phyloP scores from a whole-genome alignment of 352 stramenopile genomes.

The Aphanomyces stellatus region DNA sequence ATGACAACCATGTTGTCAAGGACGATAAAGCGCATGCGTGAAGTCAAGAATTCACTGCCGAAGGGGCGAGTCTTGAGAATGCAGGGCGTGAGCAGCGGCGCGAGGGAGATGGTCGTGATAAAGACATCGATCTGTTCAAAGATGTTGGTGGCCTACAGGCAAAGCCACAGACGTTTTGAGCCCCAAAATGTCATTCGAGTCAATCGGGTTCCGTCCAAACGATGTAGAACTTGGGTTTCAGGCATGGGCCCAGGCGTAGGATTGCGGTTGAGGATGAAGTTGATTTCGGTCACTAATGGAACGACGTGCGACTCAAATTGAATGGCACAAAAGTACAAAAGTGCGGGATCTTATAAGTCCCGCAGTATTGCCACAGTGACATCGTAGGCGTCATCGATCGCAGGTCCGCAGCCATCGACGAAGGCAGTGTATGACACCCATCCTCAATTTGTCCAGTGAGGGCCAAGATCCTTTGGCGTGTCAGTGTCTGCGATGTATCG shows the following conservation, averaged over 20 bases:
- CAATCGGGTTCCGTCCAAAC: conserved; percentile 51
- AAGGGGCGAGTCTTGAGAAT: conserved; percentile 29
- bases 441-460: conserved; percentile 48
- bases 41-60: conserved; percentile 40
- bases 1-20: conserved; percentile 85
- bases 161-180: conserved; percentile 76
- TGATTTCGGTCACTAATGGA: conserved; percentile 77
- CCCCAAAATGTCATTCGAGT: conserved; percentile 77
- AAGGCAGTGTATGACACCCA: conserved; percentile 75
- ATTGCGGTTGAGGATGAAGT: conserved; percentile 56
- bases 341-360: conserved; percentile 42
- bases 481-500: conserved; percentile 36
- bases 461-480: conserved; percentile 57
- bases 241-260: conserved; percentile 48
- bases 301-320: conserved; percentile 69
- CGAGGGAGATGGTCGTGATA: conserved; percentile 67
- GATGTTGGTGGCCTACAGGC: conserved; percentile 65
- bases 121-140: conserved; percentile 84
- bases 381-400: conserved; percentile 41
- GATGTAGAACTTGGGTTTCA: conserved; percentile 66
- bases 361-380: conserved; percentile 43
- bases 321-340: conserved; percentile 71
- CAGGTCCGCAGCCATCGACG: conserved; percentile 57
- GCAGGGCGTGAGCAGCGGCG: conserved; percentile 50
- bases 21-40: conserved; percentile 75